These are phyloP conservation scores for Aristolochia contorta DNA, from an alignment of 164 flowering plant species.

Conservation along the genomic window DNA sequence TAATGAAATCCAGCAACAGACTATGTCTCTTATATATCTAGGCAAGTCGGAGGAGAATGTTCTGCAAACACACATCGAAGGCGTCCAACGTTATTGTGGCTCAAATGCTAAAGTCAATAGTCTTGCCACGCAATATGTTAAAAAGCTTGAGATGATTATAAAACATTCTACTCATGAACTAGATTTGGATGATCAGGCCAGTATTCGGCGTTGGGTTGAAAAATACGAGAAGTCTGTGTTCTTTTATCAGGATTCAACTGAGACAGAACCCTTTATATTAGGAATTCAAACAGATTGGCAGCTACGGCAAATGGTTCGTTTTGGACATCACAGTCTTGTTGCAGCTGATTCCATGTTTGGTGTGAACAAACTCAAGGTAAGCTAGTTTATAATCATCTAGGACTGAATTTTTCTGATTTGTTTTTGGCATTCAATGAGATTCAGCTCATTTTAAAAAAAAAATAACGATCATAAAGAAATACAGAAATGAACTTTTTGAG, in stretches of 20 bases:
- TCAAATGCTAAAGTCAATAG: slow-evolving; percentile 54
- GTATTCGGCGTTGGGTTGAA: slow-evolving; percentile 83
- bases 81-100: slow-evolving; percentile 85
- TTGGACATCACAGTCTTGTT: slow-evolving; percentile 78
- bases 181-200: slow-evolving; percentile 93
- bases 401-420: too few relatives aligned
- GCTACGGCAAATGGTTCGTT: slow-evolving; percentile 90
- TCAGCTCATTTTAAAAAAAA: too few relatives aligned
- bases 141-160: slow-evolving; percentile 84
- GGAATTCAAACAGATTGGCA: slow-evolving; percentile 99
- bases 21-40: slow-evolving; percentile 95
- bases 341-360: slow-evolving; percentile 95
- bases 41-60: slow-evolving; percentile 92
- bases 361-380: slow-evolving; percentile 83
- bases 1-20: slow-evolving; percentile 84
- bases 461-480: too few relatives aligned
- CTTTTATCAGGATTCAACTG: slow-evolving; percentile 78
- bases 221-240: slow-evolving; percentile 72
- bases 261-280: slow-evolving; percentile 60
- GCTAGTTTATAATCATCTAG: neutral
- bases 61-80: slow-evolving; percentile 84
- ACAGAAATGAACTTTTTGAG: too few relatives aligned
- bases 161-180: slow-evolving; percentile 85
- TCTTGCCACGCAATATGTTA: slow-evolving; percentile 86
- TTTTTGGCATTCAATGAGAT: too few relatives aligned